phyloP scores from a whole-genome alignment of 2,329 filamentous ascomycete species.

The Aspergillus carbonarius region DNA sequence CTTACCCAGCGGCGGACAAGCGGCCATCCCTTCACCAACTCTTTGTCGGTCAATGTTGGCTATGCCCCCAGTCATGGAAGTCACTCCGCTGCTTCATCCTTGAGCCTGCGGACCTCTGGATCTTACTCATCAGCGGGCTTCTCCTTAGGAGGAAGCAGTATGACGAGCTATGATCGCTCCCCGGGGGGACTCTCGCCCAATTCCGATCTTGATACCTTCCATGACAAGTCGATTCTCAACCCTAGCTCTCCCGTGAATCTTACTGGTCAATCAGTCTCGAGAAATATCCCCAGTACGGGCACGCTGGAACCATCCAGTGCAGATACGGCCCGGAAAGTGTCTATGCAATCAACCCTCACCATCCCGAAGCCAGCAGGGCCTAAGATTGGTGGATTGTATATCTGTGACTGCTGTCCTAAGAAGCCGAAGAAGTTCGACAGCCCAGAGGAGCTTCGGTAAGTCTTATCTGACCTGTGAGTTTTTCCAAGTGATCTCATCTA shows the following conservation, averaged over 20 bases:
- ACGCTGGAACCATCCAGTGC: constrained; percentile 42
- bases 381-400: constrained; percentile 59
- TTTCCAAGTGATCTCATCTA: not conserved
- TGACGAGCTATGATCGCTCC: constrained; percentile 64
- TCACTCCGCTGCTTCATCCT: constrained; percentile 65
- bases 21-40: constrained; percentile 55
- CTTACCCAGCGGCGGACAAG: constrained; percentile 55
- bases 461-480: constrained; percentile 15
- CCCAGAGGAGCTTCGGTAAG: constrained; percentile 78
- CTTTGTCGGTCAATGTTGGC: constrained; percentile 54
- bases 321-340: constrained; percentile 48
- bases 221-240: constrained; percentile 51
- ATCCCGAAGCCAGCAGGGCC: constrained; percentile 35
- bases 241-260: constrained; percentile 50
- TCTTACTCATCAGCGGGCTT: constrained; percentile 64
- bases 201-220: constrained; percentile 54
- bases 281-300: constrained; percentile 36
- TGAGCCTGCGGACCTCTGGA: constrained; percentile 56
- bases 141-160: constrained; percentile 61
- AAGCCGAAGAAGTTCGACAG: constrained; percentile 95
- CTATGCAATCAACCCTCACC: constrained; percentile 38
- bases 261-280: constrained; percentile 37
- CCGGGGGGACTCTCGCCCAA: constrained; percentile 60
- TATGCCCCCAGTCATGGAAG: constrained; percentile 61
- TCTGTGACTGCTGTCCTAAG: constrained; percentile 95